Percentiles rank a stretch among this genome's conserved stretches.
These are phyloP conservation scores for Evansstolkia leycettana DNA, from an alignment of 495 filamentous ascomycete genomes.

Conservation along the genomic window DNA sequence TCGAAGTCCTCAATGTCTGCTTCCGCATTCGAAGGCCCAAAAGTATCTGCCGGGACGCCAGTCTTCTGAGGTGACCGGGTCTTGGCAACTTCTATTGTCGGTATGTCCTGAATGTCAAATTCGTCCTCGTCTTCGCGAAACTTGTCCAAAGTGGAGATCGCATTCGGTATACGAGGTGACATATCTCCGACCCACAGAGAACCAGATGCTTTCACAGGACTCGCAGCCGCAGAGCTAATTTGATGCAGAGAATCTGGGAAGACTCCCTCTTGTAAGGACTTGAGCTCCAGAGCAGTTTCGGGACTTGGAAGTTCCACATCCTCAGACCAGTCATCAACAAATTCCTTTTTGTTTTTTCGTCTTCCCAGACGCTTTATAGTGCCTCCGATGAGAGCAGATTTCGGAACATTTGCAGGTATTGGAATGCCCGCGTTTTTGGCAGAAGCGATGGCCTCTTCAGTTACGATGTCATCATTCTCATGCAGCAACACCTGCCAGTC, in stretches of 20 bases:
- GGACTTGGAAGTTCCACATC: conserved; percentile 70
- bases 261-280: conserved; percentile 39
- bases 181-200: conserved; percentile 22
- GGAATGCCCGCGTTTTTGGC: conserved; percentile 85
- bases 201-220: conserved; percentile 23
- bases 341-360: conserved; percentile 61
- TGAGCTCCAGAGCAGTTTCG: conserved; percentile 50
- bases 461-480: conserved; percentile 67
- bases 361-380: conserved; percentile 87
- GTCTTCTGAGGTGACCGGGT: conserved; percentile 42
- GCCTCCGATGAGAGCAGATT: conserved; percentile 85
- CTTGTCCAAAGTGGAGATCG: conserved; percentile 33
- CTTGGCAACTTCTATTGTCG: conserved; percentile 59
- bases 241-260: conserved; percentile 61
- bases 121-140: conserved; percentile 52
- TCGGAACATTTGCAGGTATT: conserved; percentile 78
- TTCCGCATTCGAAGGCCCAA: conserved; percentile 15
- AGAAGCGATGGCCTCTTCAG: conserved; percentile 70
- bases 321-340: conserved; percentile 82
- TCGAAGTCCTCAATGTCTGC: conserved; percentile 57
- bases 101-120: conserved; percentile 49
- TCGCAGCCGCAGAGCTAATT: conserved; percentile 37
- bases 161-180: conserved; percentile 13
- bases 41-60: conserved; percentile 12
- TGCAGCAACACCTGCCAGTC: conserved; percentile 73